These are phyloP conservation scores for Starmerella stigmatis DNA, from an alignment of 805 yeast species.

Conservation along the genomic window DNA sequence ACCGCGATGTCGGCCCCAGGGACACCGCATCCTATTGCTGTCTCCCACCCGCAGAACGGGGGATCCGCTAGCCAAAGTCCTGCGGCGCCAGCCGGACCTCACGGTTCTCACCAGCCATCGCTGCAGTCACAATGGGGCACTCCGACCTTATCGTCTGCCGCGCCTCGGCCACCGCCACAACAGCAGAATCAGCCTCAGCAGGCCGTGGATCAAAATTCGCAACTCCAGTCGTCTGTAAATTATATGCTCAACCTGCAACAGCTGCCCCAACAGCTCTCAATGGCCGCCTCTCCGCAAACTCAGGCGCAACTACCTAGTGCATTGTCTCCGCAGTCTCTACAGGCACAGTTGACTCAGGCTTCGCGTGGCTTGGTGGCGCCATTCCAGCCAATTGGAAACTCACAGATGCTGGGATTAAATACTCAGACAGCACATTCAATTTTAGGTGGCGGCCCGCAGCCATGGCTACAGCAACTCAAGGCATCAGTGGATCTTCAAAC, in stretches of 20 bases:
- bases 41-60: background rate
- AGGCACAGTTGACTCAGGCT: background rate
- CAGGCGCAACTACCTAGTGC: background rate
- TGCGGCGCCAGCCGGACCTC: no score
- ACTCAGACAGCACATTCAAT: background rate
- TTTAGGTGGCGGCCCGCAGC: slow-evolving; percentile 1
- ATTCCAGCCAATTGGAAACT: background rate
- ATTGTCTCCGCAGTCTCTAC: background rate
- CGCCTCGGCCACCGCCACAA: background rate
- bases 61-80: background rate
- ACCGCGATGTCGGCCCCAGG: background rate
- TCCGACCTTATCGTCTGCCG: background rate
- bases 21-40: background rate
- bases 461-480: background rate
- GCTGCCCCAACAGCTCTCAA: background rate
- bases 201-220: background rate
- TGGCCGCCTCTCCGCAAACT: background rate
- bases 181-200: background rate
- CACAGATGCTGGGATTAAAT: background rate
- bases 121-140: background rate
- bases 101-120: no score
- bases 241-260: background rate
- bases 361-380: background rate
- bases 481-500: slow-evolving; percentile 1
- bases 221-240: background rate